Conservation (phyloP, 345 rosid species). For the Bruguiera parviflora region DNA sequence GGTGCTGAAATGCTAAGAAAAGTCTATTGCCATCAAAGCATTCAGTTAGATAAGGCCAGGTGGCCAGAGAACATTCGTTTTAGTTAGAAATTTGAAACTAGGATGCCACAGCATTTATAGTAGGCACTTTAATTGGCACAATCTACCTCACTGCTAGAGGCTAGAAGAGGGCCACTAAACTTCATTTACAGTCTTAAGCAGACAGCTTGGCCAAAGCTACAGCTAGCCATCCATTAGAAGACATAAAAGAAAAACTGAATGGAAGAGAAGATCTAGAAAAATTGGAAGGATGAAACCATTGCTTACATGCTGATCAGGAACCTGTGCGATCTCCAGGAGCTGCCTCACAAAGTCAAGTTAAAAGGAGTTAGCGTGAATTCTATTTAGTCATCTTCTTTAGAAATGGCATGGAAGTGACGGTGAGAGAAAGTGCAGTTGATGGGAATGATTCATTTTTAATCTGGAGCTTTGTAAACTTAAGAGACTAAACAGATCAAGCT, state of each 20-base stretch:
- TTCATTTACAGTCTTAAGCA: background rate
- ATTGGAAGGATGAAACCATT: background rate
- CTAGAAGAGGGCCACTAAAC: background rate
- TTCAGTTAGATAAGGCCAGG: background rate
- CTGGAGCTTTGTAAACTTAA: too few species aligned
- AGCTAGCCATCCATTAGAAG: conserved; percentile 1
- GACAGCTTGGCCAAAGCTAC: background rate
- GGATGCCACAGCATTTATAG: background rate
- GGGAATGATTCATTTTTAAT: too few species aligned
- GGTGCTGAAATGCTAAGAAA: background rate
- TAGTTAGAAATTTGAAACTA: background rate
- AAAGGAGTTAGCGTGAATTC: background rate
- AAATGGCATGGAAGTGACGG: too few species aligned
- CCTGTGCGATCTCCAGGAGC: conserved; percentile 98
- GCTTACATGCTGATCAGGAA: conserved; percentile 92
- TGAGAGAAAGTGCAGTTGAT: background rate
- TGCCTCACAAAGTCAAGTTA: conserved; percentile 32
- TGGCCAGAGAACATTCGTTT: background rate
- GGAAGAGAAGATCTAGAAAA: background rate
- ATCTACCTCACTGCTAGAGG: background rate
- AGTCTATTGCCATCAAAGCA: background rate
- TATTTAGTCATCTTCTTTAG: background rate
- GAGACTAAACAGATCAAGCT: too few species aligned
- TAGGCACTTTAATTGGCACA: background rate
- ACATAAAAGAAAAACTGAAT: background rate